Evolutionary conservation across 805 yeast genomes (phyloP).

Genomic region (Lipomyces chichibuensis): DNA sequence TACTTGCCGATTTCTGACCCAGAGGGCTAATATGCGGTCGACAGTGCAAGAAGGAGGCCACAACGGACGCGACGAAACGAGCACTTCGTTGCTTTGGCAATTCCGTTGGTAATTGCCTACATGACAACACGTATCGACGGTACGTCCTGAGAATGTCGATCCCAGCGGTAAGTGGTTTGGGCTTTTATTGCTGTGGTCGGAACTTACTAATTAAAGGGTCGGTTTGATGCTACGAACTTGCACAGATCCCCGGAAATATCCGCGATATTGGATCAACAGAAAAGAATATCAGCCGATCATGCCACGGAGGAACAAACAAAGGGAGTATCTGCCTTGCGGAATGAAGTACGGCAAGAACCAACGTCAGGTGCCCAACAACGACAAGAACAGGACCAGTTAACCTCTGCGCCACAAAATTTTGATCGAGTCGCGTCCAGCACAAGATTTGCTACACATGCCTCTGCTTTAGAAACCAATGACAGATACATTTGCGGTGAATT

Average conservation of each 20-base stretch:
- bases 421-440: not conserved
- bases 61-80: slow-evolving; percentile 80
- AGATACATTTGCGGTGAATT: slow-evolving; percentile 7
- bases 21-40: not conserved
- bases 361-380: not conserved
- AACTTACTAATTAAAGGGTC: not conserved
- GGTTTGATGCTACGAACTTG: slow-evolving; percentile 3
- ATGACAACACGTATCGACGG: slow-evolving; percentile 41
- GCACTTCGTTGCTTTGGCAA: slow-evolving; percentile 80
- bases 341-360: not conserved
- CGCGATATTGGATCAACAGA: slow-evolving; percentile 1
- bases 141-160: slow-evolving; percentile 35
- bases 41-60: slow-evolving; percentile 74
- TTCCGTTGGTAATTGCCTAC: slow-evolving; percentile 59
- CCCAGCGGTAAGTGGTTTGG: slow-evolving; percentile 21
- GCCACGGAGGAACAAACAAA: not conserved
- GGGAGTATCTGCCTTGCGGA: not conserved
- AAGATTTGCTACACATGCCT: not conserved
- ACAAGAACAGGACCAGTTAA: not conserved
- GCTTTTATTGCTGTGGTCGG: not conserved
- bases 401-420: not conserved
- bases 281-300: not conserved
- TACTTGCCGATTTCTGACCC: not conserved
- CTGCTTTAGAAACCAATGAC: slow-evolving; percentile 3
- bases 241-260: not conserved